Conservation (phyloP, 2,329 filamentous ascomycete genomes). For the Chaetomium olivaceum region DNA sequence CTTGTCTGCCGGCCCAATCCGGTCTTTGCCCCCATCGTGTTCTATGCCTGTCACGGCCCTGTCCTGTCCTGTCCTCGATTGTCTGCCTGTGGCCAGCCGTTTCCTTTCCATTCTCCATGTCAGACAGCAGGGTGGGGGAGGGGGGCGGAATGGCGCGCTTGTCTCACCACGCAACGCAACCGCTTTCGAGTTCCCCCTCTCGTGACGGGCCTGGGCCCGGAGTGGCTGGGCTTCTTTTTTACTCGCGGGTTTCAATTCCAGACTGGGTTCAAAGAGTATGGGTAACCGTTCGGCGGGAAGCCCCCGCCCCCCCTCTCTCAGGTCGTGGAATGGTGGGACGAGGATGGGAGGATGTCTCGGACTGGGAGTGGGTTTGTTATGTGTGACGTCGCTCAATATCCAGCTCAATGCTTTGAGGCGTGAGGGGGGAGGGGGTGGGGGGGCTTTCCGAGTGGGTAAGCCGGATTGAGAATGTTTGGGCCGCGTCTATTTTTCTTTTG, state of each 20-base stretch:
- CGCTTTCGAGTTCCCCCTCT: not conserved
- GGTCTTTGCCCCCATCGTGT: too few species aligned
- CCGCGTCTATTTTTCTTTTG: not conserved
- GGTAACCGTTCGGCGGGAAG: not conserved
- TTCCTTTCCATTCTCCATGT: not conserved
- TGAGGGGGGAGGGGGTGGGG: not conserved
- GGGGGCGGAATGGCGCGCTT: not conserved
- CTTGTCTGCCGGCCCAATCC: not conserved
- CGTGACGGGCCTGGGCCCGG: not conserved
- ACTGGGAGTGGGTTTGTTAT: not conserved
- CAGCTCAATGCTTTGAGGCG: slow-evolving; percentile 6
- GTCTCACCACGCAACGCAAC: not conserved
- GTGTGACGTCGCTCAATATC: slow-evolving; percentile 13
- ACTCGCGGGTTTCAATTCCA: not conserved
- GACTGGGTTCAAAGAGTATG: not conserved
- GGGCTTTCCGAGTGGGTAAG: slow-evolving; percentile 15
- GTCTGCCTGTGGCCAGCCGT: not conserved
- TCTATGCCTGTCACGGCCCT: too few species aligned
- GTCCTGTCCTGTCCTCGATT: not conserved
- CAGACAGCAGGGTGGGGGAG: not conserved
- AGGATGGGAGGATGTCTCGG: not conserved
- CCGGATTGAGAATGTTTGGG: not conserved
- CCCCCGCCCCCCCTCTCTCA: not conserved
- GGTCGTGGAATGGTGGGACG: not conserved
- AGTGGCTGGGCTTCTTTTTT: too few species aligned